phyloP scores from a whole-genome alignment of 768 basidiomycete genomes.

The Fomitopsis serialis region DNA sequence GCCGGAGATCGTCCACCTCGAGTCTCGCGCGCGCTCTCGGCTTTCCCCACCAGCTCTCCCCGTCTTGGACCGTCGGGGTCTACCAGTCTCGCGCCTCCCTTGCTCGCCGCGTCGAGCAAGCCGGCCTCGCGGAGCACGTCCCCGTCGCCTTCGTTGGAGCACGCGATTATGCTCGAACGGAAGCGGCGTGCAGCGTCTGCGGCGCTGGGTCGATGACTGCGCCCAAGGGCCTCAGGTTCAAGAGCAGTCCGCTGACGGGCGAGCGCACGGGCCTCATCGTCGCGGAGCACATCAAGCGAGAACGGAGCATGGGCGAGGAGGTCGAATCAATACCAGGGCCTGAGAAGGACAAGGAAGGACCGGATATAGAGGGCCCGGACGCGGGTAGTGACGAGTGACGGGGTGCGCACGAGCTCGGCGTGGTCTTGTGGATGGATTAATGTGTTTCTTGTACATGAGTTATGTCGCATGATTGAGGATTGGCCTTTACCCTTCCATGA shows the following conservation, averaged over 20 bases:
- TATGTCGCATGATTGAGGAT: no score
- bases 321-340: not conserved
- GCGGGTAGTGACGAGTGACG: constrained; percentile 26
- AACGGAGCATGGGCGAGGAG: constrained; percentile 2
- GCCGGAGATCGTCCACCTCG: constrained; percentile 4
- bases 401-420: no score
- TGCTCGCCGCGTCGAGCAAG: not conserved
- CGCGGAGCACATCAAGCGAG: constrained; percentile 40
- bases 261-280: constrained; percentile 40
- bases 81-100: not conserved
- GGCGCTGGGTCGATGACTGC: constrained; percentile 14
- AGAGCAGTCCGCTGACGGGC: constrained; percentile 65
- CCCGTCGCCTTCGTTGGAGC: constrained; percentile 60
- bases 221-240: constrained; percentile 56
- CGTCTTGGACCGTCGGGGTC: not conserved
- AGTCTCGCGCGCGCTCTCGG: not conserved
- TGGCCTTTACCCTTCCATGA: no score
- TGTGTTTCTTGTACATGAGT: no score
- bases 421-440: no score
- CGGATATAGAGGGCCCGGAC: constrained; percentile 26
- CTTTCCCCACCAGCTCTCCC: constrained; percentile 2
- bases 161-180: constrained; percentile 62
- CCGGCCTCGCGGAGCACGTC: constrained; percentile 29
- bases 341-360: not conserved
- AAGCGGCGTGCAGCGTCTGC: constrained; percentile 41